Evolutionary conservation across 495 filamentous ascomycete genomes (phyloP).

Genomic region (Penicillium atrosanguineum): DNA sequence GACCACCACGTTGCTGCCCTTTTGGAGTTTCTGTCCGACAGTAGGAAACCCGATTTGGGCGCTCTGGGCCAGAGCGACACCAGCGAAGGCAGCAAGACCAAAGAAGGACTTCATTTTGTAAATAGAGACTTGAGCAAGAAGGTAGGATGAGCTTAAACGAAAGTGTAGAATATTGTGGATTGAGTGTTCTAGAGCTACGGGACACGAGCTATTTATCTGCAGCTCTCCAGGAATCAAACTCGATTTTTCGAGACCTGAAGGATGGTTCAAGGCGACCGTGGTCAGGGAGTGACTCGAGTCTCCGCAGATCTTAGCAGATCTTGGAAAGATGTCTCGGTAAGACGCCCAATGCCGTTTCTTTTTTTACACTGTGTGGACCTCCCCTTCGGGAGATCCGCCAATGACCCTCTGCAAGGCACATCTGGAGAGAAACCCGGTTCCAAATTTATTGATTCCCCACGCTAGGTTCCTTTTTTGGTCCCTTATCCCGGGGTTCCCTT

Average conservation of each 20-base stretch:
- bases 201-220: neutral
- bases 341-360: slow-evolving; percentile 4
- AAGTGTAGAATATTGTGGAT: neutral
- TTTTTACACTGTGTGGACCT: slow-evolving; percentile 5
- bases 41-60: slow-evolving; percentile 66
- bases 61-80: slow-evolving; percentile 59
- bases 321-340: slow-evolving; percentile 12
- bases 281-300: slow-evolving; percentile 16
- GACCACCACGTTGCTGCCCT: slow-evolving; percentile 22
- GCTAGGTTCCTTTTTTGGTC: slow-evolving; percentile 2
- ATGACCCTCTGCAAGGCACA: neutral
- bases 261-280: neutral
- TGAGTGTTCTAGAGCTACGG: neutral
- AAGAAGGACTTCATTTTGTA: slow-evolving; percentile 28
- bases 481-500: neutral
- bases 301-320: slow-evolving; percentile 13
- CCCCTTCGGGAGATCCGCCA: neutral
- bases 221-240: neutral
- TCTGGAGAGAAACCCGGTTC: neutral
- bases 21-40: slow-evolving; percentile 11
- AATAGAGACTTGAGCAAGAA: neutral
- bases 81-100: slow-evolving; percentile 20
- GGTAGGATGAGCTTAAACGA: neutral
- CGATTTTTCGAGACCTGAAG: neutral
- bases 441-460: slow-evolving; percentile 1